Percentiles rank a stretch among this genome's conserved stretches.
phyloP scores from a whole-genome alignment of 2,329 filamentous ascomycete species.

The Fusarium torreyae region DNA sequence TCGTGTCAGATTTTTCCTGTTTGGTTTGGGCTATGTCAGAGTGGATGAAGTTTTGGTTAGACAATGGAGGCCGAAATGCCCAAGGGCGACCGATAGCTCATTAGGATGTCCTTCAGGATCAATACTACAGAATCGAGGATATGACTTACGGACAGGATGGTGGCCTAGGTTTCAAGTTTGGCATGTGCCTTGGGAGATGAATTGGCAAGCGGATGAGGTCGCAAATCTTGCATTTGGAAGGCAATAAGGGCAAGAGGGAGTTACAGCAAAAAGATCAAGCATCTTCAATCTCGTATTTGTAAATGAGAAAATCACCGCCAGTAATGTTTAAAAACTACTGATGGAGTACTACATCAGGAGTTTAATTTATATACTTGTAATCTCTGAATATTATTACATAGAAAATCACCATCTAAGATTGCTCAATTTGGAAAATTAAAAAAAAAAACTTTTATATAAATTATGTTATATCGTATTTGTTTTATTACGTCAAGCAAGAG shows the following conservation, averaged over 20 bases:
- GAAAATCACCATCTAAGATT: too few relatives aligned
- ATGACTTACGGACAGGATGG: background rate
- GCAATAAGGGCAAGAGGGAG: background rate
- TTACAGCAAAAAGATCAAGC: too few relatives aligned
- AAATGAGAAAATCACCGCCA: too few relatives aligned
- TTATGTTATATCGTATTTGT: background rate
- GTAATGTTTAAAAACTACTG: too few relatives aligned
- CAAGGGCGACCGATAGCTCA: background rate
- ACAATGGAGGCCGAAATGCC: background rate
- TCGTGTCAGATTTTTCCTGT: background rate
- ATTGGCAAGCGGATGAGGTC: background rate
- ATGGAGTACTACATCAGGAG: too few relatives aligned
- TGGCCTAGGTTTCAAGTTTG: constrained; percentile 5
- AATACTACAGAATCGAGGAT: background rate
- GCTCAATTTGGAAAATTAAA: too few relatives aligned
- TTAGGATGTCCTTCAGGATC: background rate
- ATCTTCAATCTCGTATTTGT: too few relatives aligned
- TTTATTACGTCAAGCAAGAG: background rate
- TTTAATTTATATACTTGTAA: too few relatives aligned
- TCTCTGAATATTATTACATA: too few relatives aligned
- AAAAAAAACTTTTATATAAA: too few relatives aligned
- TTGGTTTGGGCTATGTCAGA: background rate
- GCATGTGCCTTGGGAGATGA: background rate
- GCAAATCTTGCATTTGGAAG: background rate
- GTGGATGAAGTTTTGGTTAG: background rate